Base-by-base conservation (phyloP, 2,329 filamentous ascomycete species). In the Arthrobotrys sphaeroides region DNA sequence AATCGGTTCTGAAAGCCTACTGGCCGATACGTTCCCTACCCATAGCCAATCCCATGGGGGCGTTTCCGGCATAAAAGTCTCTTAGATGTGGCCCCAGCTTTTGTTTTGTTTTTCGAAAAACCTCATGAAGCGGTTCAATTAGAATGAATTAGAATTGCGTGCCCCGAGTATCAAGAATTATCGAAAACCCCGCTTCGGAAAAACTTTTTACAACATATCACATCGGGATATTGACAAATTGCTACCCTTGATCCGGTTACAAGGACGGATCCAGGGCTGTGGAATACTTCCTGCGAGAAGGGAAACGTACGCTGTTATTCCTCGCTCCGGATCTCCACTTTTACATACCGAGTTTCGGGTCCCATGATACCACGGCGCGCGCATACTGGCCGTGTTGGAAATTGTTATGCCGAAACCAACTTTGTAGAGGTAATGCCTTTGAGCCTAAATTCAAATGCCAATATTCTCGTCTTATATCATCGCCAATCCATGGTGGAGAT, bases 151-250 rank as follows among this genome's bases (percentile, higher is more conserved):
- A 3, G 18, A 36, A 60, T 53, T 51, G 5, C 20, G 22, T 26
- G 31, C 24, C 38, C 20, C 45, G 2, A 13, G 16, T 5, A 49
- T 28, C n/a, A n/a, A n/a, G n/a, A 20, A 2, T 6, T 22, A 40
- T 42, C 12, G 18, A 24, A 72, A 20, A 43, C 16, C 26, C 26
- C n/a, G n/a, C 6, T 42, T 33, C 70, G 70, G 70, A 74, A 74
- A 74, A 74, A 74, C 70, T 74, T 64, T n/a, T 74, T 68, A 22
- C 62, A 28, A 42, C 28, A 62, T 33, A 13, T 43, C 38, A 59
- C 18, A 45, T 47, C 16, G 36, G 20, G n/a, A 45, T 45, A 10
- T 49, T 42, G 10, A 31, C 28, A 47, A 4, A 9, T 31, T 55
- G 33, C 36, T 57, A 13, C 40, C 38, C 12, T 18, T 51, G 6